Conservation (phyloP, 1,139 yeast species). For the Taphrina confusa region DNA sequence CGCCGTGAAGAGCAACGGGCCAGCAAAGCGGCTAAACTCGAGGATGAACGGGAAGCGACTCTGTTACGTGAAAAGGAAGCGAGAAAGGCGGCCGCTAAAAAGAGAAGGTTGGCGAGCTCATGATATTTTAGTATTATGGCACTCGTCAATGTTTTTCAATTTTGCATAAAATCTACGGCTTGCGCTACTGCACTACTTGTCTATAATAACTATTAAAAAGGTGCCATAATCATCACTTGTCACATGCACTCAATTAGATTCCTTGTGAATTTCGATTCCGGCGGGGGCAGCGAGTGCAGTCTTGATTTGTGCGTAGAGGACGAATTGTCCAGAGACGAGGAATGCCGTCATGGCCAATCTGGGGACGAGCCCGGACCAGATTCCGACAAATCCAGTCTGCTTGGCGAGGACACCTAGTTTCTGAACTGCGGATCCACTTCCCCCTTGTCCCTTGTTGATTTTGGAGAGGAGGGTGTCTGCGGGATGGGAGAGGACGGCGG, state of each 20-base stretch:
- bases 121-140: too few species aligned
- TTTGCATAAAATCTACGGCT: not conserved
- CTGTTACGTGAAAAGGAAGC: conserved; percentile 56
- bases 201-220: too few species aligned
- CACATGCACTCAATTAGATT: conserved; percentile 1
- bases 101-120: conserved; percentile 54
- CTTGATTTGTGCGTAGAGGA: conserved; percentile 90
- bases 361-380: conserved; percentile 92
- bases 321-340: conserved; percentile 94
- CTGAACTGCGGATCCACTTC: conserved; percentile 58
- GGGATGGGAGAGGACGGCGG: conserved; percentile 86
- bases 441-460: conserved; percentile 77
- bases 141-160: too few species aligned
- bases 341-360: conserved; percentile 97
- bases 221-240: too few species aligned
- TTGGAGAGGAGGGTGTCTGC: conserved; percentile 87
- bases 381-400: conserved; percentile 81
- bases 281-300: conserved; percentile 90
- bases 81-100: conserved; percentile 45
- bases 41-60: conserved; percentile 64
- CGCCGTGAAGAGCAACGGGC: conserved; percentile 76
- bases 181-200: not conserved
- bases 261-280: conserved; percentile 32
- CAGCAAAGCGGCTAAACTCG: conserved; percentile 59
- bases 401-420: conserved; percentile 60